phyloP scores from a whole-genome alignment of 176 grass and related monocot species.

The Typha latifolia region DNA sequence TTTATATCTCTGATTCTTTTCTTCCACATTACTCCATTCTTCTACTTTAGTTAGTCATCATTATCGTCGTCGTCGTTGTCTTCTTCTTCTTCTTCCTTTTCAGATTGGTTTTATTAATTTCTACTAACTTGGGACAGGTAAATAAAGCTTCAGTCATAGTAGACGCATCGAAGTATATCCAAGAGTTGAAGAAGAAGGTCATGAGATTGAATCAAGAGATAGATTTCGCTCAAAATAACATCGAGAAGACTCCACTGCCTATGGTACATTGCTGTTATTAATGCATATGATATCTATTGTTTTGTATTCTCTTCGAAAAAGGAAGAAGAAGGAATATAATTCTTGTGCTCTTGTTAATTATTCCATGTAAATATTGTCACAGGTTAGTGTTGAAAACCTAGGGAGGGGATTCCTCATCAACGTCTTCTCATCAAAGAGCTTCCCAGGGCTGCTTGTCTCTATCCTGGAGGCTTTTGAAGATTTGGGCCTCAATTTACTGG shows the following conservation, averaged over 20 bases:
- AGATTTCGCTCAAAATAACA: conserved; percentile 28
- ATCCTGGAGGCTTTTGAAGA: conserved; percentile 75
- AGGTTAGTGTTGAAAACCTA: conserved; percentile 85
- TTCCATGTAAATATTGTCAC: conserved; percentile 8
- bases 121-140: conserved; percentile 26
- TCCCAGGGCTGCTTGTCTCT: conserved; percentile 60
- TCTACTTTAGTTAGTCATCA: not conserved
- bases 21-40: not conserved
- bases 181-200: conserved; percentile 81
- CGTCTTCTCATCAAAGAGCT: conserved; percentile 62
- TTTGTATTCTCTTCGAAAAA: too few species aligned
- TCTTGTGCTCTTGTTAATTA: conserved; percentile 11
- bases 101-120: too few species aligned
- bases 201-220: conserved; percentile 73
- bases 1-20: not conserved
- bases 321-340: too few species aligned
- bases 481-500: conserved; percentile 65
- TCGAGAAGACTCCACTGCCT: conserved; percentile 21
- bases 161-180: conserved; percentile 85
- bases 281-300: not conserved
- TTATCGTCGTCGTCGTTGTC: not conserved
- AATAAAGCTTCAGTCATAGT: conserved; percentile 59
- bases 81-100: not conserved
- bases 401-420: conserved; percentile 81
- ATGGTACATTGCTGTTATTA: conserved; percentile 20